Evolutionary conservation across 768 basidiomycete genomes (phyloP).

Genomic region (Auricularia sp.): DNA sequence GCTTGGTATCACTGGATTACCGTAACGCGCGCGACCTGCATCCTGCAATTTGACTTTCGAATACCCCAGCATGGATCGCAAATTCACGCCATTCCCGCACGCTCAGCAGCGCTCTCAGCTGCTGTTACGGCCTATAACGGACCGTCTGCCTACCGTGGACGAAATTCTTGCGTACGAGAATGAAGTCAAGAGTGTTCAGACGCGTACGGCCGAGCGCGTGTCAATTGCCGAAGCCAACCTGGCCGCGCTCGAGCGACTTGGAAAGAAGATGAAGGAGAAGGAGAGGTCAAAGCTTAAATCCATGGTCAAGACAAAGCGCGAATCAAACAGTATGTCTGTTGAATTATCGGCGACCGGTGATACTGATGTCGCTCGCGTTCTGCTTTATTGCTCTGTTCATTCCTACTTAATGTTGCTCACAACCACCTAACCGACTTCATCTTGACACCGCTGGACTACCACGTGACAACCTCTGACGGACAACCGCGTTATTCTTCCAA

Average conservation of each 20-base stretch:
- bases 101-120: constrained; percentile 37
- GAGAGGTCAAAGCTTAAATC: constrained; percentile 31
- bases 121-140: constrained; percentile 47
- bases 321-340: constrained; percentile 61
- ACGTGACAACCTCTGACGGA: no score
- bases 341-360: constrained; percentile 6
- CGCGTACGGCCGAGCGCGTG: constrained; percentile 48
- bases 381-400: background rate
- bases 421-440: no score
- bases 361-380: constrained; percentile 8
- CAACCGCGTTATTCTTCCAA: no score
- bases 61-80: background rate
- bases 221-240: constrained; percentile 73
- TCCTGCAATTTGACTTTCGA: background rate
- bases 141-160: constrained; percentile 58
- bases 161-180: constrained; percentile 58
- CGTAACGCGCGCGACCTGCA: no score
- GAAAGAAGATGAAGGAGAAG: constrained; percentile 60
- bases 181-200: constrained; percentile 48
- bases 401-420: no score
- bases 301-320: constrained; percentile 62
- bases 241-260: constrained; percentile 62
- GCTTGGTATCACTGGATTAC: no score
- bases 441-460: no score
- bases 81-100: background rate